A percentile compares a stretch with the other conserved stretches of the same genome.
Evolutionary conservation across 1,284 basidiomycete species (phyloP).

Genomic region (Athelia sp.): DNA sequence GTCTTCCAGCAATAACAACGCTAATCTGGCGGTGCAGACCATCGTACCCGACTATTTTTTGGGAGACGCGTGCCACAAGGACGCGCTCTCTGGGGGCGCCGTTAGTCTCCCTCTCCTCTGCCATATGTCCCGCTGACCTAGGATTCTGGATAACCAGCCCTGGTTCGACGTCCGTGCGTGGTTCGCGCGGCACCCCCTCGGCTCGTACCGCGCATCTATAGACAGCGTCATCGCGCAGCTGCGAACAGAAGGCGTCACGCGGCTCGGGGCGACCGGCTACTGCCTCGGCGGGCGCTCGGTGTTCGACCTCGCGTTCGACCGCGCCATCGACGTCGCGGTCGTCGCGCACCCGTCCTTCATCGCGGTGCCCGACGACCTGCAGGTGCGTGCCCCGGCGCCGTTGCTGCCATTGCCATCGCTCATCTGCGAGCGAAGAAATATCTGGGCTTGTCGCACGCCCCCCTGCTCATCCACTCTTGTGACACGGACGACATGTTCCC

Average conservation of each 20-base stretch:
- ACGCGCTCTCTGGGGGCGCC: slow-evolving; percentile 25
- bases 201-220: slow-evolving; percentile 44
- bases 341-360: slow-evolving; percentile 70
- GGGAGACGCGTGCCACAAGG: slow-evolving; percentile 47
- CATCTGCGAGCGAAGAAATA: too few relatives aligned
- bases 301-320: slow-evolving; percentile 67
- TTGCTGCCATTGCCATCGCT: too few relatives aligned
- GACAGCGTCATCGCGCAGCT: slow-evolving; percentile 56
- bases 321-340: slow-evolving; percentile 46
- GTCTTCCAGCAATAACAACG: too few relatives aligned
- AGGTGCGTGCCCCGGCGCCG: slow-evolving; percentile 44
- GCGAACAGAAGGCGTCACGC: slow-evolving; percentile 51
- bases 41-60: slow-evolving; percentile 56
- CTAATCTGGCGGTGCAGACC: too few relatives aligned
- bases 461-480: slow-evolving; percentile 62
- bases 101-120: too few relatives aligned
- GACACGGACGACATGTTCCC: slow-evolving; percentile 49
- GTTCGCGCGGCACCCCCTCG: slow-evolving; percentile 41
- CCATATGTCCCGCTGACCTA: too few relatives aligned
- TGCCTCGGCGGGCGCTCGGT: slow-evolving; percentile 69
- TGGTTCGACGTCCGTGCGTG: slow-evolving; percentile 40
- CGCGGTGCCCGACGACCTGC: slow-evolving; percentile 54
- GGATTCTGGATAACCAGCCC: too few relatives aligned
- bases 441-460: too few relatives aligned
- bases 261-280: slow-evolving; percentile 60